Percentiles rank a stretch among this genome's conserved stretches.
phyloP scores from a whole-genome alignment of 2,329 filamentous ascomycete genomes.

The Sporothrix globosa region DNA sequence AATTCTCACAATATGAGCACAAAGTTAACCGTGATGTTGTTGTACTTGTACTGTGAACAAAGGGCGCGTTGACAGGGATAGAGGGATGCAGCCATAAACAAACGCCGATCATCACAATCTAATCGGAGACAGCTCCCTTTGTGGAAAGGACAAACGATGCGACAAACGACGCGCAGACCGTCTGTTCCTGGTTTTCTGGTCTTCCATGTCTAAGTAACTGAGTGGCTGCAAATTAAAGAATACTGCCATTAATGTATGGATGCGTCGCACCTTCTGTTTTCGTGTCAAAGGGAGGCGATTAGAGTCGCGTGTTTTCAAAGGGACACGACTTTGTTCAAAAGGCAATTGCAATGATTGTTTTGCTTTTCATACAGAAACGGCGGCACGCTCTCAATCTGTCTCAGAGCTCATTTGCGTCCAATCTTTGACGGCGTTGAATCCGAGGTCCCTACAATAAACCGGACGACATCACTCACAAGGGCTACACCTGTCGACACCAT shows the following conservation, averaged over 20 bases:
- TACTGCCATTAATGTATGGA: background rate
- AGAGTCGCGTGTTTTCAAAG: background rate
- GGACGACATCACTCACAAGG: background rate
- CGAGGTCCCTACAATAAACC: background rate
- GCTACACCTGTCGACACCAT: background rate
- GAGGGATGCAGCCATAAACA: background rate
- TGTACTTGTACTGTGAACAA: background rate
- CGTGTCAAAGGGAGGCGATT: background rate
- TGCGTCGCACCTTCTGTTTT: slow-evolving; percentile 24
- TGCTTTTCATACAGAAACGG: no score
- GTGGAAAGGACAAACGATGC: background rate
- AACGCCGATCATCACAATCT: slow-evolving; percentile 14
- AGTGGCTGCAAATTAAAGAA: slow-evolving; percentile 11
- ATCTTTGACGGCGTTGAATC: background rate
- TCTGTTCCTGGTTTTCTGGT: background rate
- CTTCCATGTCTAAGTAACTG: background rate
- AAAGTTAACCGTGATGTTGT: background rate
- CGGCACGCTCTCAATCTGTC: no score
- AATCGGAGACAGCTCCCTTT: background rate
- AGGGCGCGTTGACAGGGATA: background rate
- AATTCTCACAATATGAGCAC: no score
- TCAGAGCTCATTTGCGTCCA: no score
- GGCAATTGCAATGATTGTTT: background rate
- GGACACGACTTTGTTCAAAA: background rate
- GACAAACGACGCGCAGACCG: background rate